Base-by-base conservation (phyloP, 2,329 filamentous ascomycete genomes). In the Bipolaris gigantea region DNA sequence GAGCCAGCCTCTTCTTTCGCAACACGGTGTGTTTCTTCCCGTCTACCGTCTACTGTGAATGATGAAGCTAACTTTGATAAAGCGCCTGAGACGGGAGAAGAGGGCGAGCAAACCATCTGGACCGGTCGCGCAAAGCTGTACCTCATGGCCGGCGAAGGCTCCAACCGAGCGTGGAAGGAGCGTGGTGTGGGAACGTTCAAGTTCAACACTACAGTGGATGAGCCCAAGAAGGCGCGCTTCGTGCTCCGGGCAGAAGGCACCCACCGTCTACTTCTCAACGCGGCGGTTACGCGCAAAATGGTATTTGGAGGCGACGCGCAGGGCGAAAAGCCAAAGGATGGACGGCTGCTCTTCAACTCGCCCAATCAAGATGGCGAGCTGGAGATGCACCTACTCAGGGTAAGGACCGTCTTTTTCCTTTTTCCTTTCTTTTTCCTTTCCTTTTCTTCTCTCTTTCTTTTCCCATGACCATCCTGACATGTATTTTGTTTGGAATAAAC, bases 191-290 rank as follows among this genome's bases (percentile, higher is more conserved):
- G 92, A 40, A 88, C 88, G 64, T 80, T 96, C 63, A 94, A 94
- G 76, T 82, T 96, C 71, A 96, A 97, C 66, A 57, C 71, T 32
- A 69, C 62, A 11, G 60, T 63, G 8, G 62, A 70, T 13, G 62
- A 64, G 18, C 73, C 61, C 55, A 84, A 52, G 50, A 79, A 78
- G 56, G 83, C 88, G 21, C 88, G 93, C 38, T 83, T 97, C 61
- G 83, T 97, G 57, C 92, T 97, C 86, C 88, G 93, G 16, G 91
- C 95, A 62, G 92, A 97, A 67, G 91, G 92, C 56, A 94, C 90
- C 1, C 86, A 92, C 66, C 85, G 91, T 19, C 86, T 97, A 49
- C 87, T 96, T 57, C 80, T 97, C 46, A 97, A 97, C 76, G 90
- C 89, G 1, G 85, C 87, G 1, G 81, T 97, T 55, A 84, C 91